phyloP scores from a whole-genome alignment of 345 rosid genomes.

The Eucalyptus tenuipes region DNA sequence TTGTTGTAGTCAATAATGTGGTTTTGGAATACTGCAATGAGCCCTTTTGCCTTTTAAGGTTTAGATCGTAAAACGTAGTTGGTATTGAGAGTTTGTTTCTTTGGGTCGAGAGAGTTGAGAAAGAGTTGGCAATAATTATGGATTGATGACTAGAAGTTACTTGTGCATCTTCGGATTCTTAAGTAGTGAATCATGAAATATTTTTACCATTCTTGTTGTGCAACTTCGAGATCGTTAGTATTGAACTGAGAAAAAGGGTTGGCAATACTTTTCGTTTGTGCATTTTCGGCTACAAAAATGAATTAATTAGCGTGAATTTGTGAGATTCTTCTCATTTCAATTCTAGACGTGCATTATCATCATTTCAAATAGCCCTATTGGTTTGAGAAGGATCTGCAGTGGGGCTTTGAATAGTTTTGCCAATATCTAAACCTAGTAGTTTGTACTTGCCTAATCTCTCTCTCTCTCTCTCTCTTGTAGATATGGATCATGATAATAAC shows the following conservation, averaged over 20 bases:
- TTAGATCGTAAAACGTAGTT: background rate
- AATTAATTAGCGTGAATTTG: background rate
- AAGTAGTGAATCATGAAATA: background rate
- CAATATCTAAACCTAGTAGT: background rate
- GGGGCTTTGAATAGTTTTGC: background rate
- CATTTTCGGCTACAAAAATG: background rate
- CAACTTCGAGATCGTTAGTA: background rate
- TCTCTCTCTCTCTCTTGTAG: too few species aligned
- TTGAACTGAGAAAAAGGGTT: fast-evolving
- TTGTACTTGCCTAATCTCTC: too few species aligned
- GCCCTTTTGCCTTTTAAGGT: background rate
- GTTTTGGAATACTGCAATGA: background rate
- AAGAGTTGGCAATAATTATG: background rate
- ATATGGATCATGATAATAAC: too few species aligned
- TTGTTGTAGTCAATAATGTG: background rate
- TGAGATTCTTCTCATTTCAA: background rate
- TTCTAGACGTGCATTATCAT: background rate
- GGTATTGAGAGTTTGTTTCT: background rate
- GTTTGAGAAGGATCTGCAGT: background rate
- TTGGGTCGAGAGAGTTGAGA: background rate
- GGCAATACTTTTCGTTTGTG: background rate
- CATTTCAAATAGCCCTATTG: background rate
- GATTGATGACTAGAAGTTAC: background rate
- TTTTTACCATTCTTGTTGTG: background rate
- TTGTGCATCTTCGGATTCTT: background rate